Evolutionary conservation across 1,284 basidiomycete species (phyloP), one percentile per base, ranked within the genome.

Genomic region (Tilletia horrida): DNA sequence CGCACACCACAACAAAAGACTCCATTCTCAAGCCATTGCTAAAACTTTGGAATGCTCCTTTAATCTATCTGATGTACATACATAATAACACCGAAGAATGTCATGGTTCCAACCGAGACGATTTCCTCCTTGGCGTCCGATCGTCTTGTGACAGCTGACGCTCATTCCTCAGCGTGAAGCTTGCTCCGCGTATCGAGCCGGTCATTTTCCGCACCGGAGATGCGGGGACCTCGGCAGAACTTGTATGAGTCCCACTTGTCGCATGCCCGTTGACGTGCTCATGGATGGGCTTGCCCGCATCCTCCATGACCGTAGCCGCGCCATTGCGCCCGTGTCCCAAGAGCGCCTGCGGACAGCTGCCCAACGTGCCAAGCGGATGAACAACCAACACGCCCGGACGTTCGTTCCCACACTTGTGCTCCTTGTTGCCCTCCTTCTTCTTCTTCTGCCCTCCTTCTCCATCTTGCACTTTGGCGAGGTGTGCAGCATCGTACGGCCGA

Each of bases 101-200:
- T 62, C 35, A 62, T 16, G 59, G 59, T 31, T 43, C 40, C 14
- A 57, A 14, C 29, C 59, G 59, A 18, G 59, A 43, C 16, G 2
- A n/a, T n/a, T 62, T 62, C 40, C 31, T 14, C 25, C 35, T 35
- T 25, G 35, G 31, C 16, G 31, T 62, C 14, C 59, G 16, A 21
- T 43, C 59, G 21, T 35, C 59, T 42, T 62, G 52, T 6, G 23
- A 25, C n/a, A 57, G 52, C 52, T 57, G 52, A n/a, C 52, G n/a
- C 27, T 57, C 52, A 8, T 57, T 57, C n/a, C 23, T 57, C 14
- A 57, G 52, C 25, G 52, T 27, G 23, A 57, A 16, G 9, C 27
- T 57, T 31, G 52, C n/a, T 23, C n/a, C 52, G 9, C 52, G 52
- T 14, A 57, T 57, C 23, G 52, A 57, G 27, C 23, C 52, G 52